Evolutionary conservation across 2,329 filamentous ascomycete species (phyloP).

Genomic region (Fusarium redolens): DNA sequence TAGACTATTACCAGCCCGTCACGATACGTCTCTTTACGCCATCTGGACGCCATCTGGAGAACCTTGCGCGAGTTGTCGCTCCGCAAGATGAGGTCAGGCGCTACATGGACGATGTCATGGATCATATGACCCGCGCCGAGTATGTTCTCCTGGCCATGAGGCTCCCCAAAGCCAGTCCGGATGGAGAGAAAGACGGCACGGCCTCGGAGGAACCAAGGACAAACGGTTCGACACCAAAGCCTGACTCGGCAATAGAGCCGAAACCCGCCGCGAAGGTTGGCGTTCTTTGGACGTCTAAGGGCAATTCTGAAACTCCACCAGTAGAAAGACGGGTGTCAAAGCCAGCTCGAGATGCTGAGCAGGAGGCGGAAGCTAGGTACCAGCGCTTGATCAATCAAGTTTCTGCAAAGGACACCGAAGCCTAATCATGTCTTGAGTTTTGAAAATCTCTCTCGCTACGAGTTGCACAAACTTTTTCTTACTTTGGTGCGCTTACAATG

Average conservation of each 20-base stretch:
- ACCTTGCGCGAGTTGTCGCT: constrained; percentile 70
- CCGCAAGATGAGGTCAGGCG: constrained; percentile 70
- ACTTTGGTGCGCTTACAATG: constrained; percentile 23
- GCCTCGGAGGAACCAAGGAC: constrained; percentile 48
- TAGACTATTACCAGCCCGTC: constrained; percentile 83
- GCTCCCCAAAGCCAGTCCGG: constrained; percentile 59
- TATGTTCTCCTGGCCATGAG: constrained; percentile 76
- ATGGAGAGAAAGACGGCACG: constrained; percentile 47
- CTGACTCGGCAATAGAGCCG: constrained; percentile 43
- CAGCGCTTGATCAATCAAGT: constrained; percentile 53
- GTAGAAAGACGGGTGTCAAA: constrained; percentile 36
- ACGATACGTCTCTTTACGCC: constrained; percentile 69
- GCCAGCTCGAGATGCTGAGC: constrained; percentile 49
- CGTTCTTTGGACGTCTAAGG: constrained; percentile 52
- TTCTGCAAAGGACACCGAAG: constrained; percentile 49
- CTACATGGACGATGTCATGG: constrained; percentile 79
- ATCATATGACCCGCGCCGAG: constrained; percentile 74
- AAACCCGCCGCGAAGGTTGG: constrained; percentile 42
- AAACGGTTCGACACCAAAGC: constrained; percentile 47
- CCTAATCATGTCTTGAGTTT: not conserved
- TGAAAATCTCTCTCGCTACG: not conserved
- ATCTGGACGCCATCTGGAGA: constrained; percentile 68
- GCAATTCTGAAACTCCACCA: constrained; percentile 35
- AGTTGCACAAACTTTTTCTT: constrained; percentile 31
- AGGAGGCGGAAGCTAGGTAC: constrained; percentile 51